Conservation (phyloP, 768 basidiomycete species). For the Kwoniella dendrophila region DNA sequence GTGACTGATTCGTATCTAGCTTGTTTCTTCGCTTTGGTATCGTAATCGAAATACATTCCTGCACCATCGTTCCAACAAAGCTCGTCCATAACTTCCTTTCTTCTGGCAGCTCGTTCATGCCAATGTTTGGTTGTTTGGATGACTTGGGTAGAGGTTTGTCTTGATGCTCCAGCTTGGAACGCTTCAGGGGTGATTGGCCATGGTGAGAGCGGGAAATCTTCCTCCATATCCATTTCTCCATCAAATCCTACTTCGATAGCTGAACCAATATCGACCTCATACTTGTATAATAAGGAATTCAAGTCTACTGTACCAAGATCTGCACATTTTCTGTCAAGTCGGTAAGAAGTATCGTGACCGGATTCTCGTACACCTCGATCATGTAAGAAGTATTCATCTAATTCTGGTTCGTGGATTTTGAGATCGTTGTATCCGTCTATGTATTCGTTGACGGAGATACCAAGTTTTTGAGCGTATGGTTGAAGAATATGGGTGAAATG, state of each 20-base stretch:
- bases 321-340: slow-evolving; percentile 95
- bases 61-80: slow-evolving; percentile 96
- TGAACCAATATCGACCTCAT: slow-evolving; percentile 97
- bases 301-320: slow-evolving; percentile 96
- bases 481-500: slow-evolving; percentile 98
- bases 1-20: slow-evolving; percentile 97
- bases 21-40: slow-evolving; percentile 86
- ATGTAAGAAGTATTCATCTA: slow-evolving; percentile 97
- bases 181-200: slow-evolving; percentile 66
- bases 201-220: slow-evolving; percentile 85
- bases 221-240: slow-evolving; percentile 85
- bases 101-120: slow-evolving; percentile 84
- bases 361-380: slow-evolving; percentile 95
- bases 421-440: slow-evolving; percentile 93
- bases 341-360: slow-evolving; percentile 94
- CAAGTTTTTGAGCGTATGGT: slow-evolving; percentile 88
- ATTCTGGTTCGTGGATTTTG: slow-evolving; percentile 74
- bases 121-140: slow-evolving; percentile 82
- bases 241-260: slow-evolving; percentile 94
- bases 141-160: slow-evolving; percentile 42
- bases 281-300: slow-evolving; percentile 95
- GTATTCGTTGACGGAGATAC: slow-evolving; percentile 91
- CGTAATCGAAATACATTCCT: slow-evolving; percentile 93
- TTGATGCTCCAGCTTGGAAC: slow-evolving; percentile 59
- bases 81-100: slow-evolving; percentile 83